Evolutionary conservation across 192 early-diverging fungal species (phyloP), one percentile per base, ranked within the genome.

Genomic region (Coemansia sp.): DNA sequence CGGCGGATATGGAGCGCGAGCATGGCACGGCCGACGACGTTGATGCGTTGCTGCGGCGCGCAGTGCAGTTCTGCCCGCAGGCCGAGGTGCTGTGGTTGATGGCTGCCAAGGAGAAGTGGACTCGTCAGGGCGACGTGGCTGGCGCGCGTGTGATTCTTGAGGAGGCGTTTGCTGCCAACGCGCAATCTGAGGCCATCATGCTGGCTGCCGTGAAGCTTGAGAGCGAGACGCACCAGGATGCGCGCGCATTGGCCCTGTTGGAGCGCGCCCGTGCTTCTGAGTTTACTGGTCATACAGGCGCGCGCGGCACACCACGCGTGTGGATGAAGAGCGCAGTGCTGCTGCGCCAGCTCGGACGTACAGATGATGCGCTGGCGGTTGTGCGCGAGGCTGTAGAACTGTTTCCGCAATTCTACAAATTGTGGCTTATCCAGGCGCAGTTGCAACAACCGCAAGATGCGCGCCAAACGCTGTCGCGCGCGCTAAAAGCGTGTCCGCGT

Each of bases 301-400:
- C 87, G 33, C 86, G 88, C 6, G 88, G 89, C 51, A 93, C 93
- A 1, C 75, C 88, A 32, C 82, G 84, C 56, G 93, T 99, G 1
- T 99, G 95, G 95, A 94, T 99, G 90, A 99, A 99, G 60, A 89
- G 89, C 5, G 91, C 86, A 0, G 86, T 90, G 22, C 75, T 99
- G 25, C 89, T 97, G 63, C 80, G 95, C 22, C 88, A 93, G 58
- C 65, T 92, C 31, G 82, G 79, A 7, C 71, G 88, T 30, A 62
- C 72, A n/a, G 65, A 81, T 6, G 81, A 72, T 43, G 95, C 95
- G 9, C 62, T 94, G 27, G 56, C 73, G 16, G 58, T 96, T 6
- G 65, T 91, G 12, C 77, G 86, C 6, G 63, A 87, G 58, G 95
- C 81, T 2, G 60, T 92, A 14, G 61, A 52, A 8, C 73, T 77